Evolutionary conservation across 305 asterid genomes (phyloP).

Genomic region (Fraxinus sp.): DNA sequence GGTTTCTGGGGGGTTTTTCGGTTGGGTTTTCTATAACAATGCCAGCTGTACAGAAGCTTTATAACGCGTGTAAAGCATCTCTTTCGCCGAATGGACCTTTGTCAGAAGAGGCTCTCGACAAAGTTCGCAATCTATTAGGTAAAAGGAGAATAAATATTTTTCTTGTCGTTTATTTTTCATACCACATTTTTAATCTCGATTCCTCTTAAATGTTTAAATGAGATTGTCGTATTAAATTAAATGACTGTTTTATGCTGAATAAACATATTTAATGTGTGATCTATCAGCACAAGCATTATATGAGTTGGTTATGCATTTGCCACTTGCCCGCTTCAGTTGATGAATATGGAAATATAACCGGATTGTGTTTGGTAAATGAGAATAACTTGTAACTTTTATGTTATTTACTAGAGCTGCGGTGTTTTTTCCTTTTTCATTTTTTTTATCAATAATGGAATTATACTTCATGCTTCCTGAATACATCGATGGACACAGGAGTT

Average conservation of each 20-base stretch:
- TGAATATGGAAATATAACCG: not conserved
- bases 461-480: conserved; percentile 17
- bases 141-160: conserved; percentile 23
- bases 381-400: conserved; percentile 10
- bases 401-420: conserved; percentile 4
- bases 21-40: conserved; percentile 51
- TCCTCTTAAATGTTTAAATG: not conserved
- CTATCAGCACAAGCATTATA: conserved; percentile 12
- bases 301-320: conserved; percentile 6
- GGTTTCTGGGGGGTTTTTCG: conserved; percentile 26
- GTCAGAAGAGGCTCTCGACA: conserved; percentile 87
- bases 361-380: not conserved
- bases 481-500: not conserved
- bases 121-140: conserved; percentile 85
- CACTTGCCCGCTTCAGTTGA: conserved; percentile 10
- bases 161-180: conserved; percentile 1
- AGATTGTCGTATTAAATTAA: conserved; percentile 8
- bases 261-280: not conserved
- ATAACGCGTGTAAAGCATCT: conserved; percentile 84
- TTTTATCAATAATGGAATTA: not conserved
- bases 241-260: not conserved
- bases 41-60: conserved; percentile 98
- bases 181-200: conserved; percentile 1
- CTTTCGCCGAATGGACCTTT: conserved; percentile 80
- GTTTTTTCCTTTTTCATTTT: not conserved